A percentile compares a stretch with the other conserved stretches of the same genome.
phyloP scores from a whole-genome alignment of 2,329 filamentous ascomycete genomes.

The Coniosporium tulheliwenetii region DNA sequence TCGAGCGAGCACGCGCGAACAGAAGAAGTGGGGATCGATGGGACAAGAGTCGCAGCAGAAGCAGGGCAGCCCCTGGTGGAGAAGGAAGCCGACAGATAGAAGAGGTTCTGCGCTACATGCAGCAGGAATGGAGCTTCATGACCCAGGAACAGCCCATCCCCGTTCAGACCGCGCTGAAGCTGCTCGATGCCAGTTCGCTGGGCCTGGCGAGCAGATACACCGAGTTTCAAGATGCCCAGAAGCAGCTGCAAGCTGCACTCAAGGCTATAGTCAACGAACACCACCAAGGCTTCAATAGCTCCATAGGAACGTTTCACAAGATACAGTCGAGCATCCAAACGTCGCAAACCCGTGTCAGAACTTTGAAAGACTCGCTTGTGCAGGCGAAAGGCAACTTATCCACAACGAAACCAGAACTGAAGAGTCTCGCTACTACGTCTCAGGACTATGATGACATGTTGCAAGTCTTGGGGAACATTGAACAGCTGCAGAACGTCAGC shows the following conservation, averaged over 20 bases:
- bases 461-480: slow-evolving; percentile 56
- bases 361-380: slow-evolving; percentile 67
- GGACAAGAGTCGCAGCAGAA: slow-evolving; percentile 15
- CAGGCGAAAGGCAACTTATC: slow-evolving; percentile 69
- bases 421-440: slow-evolving; percentile 73
- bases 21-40: slow-evolving; percentile 23
- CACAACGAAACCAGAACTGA: slow-evolving; percentile 76
- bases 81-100: slow-evolving; percentile 24
- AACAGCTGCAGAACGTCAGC: slow-evolving; percentile 76
- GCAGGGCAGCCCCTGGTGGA: slow-evolving; percentile 13
- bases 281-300: slow-evolving; percentile 97
- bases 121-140: slow-evolving; percentile 85
- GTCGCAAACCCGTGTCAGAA: slow-evolving; percentile 73
- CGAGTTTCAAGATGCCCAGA: slow-evolving; percentile 70
- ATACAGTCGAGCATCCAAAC: slow-evolving; percentile 86
- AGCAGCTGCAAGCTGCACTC: slow-evolving; percentile 79
- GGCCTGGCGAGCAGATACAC: slow-evolving; percentile 79
- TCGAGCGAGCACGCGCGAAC: slow-evolving; percentile 25
- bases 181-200: slow-evolving; percentile 87
- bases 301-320: slow-evolving; percentile 96
- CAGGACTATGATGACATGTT: slow-evolving; percentile 84
- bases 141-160: slow-evolving; percentile 77
- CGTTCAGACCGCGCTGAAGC: slow-evolving; percentile 83
- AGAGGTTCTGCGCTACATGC: slow-evolving; percentile 66
- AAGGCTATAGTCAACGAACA: slow-evolving; percentile 97